Percentiles rank a stretch among this genome's conserved stretches.
Conservation (phyloP, 257 asterid genomes). For the Sherardia arvensis region DNA sequence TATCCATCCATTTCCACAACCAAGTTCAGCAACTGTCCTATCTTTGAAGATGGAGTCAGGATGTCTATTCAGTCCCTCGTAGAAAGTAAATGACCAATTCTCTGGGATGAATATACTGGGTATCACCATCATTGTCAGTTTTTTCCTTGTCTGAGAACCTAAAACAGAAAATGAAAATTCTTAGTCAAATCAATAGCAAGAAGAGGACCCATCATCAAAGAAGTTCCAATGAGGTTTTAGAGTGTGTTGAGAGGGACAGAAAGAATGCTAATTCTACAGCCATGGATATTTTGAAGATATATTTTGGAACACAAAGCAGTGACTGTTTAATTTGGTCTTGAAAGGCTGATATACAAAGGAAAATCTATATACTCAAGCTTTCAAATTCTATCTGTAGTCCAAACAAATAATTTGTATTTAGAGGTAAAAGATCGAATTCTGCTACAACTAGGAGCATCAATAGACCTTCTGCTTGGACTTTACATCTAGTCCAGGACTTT, state of each 20-base stretch:
- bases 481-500: not conserved
- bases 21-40: constrained; percentile 88
- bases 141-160: constrained; percentile 74
- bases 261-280: not conserved
- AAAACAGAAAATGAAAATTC: constrained; percentile 11
- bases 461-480: not conserved
- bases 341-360: not conserved
- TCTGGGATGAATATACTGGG: constrained; percentile 97
- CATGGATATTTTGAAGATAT: no score
- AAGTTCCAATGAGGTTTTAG: not conserved
- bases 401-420: not conserved
- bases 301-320: not conserved
- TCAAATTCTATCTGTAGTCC: not conserved
- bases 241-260: not conserved
- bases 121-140: constrained; percentile 84
- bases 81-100: constrained; percentile 98
- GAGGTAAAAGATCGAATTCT: not conserved
- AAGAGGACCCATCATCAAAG: not conserved
- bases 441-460: no score
- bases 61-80: constrained; percentile 92
- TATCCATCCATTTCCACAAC: constrained; percentile 99
- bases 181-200: constrained; percentile 10
- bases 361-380: not conserved
- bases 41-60: constrained; percentile 91
- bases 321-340: not conserved